These are phyloP conservation scores for Colletotrichum sidae DNA, from an alignment of 2,329 filamentous ascomycete species.

Conservation along the genomic window DNA sequence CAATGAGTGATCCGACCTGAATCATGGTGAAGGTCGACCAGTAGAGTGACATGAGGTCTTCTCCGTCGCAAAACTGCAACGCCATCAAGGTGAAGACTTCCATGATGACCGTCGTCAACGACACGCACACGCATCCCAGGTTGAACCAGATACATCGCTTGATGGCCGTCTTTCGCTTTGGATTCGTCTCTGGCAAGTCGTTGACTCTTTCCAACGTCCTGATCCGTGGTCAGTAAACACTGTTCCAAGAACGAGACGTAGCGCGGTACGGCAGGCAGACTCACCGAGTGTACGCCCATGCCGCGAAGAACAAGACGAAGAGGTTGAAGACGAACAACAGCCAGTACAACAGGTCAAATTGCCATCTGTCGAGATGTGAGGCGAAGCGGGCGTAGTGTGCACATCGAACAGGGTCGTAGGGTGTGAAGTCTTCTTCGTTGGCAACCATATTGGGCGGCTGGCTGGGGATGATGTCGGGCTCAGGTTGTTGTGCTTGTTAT, in stretches of 20 bases:
- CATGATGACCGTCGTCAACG: conserved; percentile 60
- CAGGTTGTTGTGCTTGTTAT: neutral
- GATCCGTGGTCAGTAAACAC: conserved; percentile 8
- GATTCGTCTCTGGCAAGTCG: conserved; percentile 46
- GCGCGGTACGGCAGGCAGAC: conserved; percentile 31
- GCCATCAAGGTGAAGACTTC: conserved; percentile 66
- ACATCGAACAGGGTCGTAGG: conserved; percentile 45
- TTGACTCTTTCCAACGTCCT: conserved; percentile 52
- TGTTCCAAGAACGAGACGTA: neutral
- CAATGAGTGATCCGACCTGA: conserved; percentile 68
- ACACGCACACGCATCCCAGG: conserved; percentile 56
- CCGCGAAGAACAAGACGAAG: conserved; percentile 56
- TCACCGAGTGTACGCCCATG: conserved; percentile 55
- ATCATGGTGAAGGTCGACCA: conserved; percentile 73
- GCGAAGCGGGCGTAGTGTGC: conserved; percentile 58
- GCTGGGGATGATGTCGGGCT: neutral
- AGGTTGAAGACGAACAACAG: conserved; percentile 57
- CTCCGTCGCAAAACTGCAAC: conserved; percentile 69
- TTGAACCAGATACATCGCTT: conserved; percentile 56
- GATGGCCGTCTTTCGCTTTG: conserved; percentile 51
- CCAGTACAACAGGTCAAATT: conserved; percentile 62
- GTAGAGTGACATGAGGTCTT: conserved; percentile 69
- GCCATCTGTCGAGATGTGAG: conserved; percentile 51
- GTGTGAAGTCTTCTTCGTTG: conserved; percentile 31
- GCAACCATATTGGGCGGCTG: conserved; percentile 18